Base-by-base conservation (phyloP, 441 rosid species). In the Brassica balearica region DNA sequence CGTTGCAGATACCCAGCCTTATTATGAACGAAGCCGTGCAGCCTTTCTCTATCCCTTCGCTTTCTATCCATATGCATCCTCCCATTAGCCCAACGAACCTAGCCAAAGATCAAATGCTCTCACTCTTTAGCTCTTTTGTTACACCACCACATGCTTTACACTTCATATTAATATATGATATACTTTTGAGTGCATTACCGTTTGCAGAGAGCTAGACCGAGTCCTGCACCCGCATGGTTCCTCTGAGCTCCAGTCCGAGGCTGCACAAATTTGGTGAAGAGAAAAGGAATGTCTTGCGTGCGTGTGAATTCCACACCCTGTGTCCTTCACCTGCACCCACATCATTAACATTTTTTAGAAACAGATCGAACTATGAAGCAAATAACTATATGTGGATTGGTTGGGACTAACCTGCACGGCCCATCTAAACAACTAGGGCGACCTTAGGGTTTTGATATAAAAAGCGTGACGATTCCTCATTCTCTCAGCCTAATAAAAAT, bases 61-160 rank as follows among this genome's bases (percentile, higher is more conserved):
- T 95, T 81, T 91, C 96, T 5, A 95, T 84, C 93, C 97, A 91
- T 67, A 92, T 90, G 83, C 91, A 86, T 48, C 98, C 98, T 72
- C 91, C 93, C 98, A 95, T 95, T 79, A 92, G 86, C 84, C 84
- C 87, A 20, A 90, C 91, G 81, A 91, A 95, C 84, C 98, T 95
- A 84, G 73, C 79, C 75, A 79, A 0, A 56, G 46, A 64, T 3
- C 7, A 64, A 72, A 60, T 23, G 1, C 71, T 55, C 60, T 67
- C 56, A 38, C 64, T 20, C 36, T 68, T 78, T 64, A 71, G 60
- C 67, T 70, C 19, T 70, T 29, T 77, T 70, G 43, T 69, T 61
- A 61, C 2, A 65, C 61, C 68, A 65, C 23, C 25, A 23, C 25
- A 23, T 23, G 25, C 25, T 23, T 23, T 23, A 23, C 25, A 23